These are phyloP conservation scores for Bipolaris sorokiniana DNA, from an alignment of 2,329 filamentous ascomycete genomes.

Conservation along the genomic window DNA sequence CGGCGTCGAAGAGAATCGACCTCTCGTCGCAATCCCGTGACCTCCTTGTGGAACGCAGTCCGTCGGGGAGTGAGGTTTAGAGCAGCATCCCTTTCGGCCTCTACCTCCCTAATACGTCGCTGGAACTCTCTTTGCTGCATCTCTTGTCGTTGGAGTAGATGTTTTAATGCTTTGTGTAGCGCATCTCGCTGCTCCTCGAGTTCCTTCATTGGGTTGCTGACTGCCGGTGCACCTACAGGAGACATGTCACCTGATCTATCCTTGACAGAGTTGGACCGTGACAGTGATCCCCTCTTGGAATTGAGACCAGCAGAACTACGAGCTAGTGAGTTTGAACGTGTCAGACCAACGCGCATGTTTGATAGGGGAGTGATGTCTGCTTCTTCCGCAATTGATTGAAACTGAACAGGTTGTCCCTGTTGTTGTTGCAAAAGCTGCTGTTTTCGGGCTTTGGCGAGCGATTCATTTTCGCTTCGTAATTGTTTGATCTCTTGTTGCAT, in stretches of 20 bases:
- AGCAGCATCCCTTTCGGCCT: slow-evolving; percentile 78
- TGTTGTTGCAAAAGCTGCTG: slow-evolving; percentile 58
- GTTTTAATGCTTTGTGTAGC: slow-evolving; percentile 84
- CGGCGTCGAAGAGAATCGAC: slow-evolving; percentile 82
- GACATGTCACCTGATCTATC: slow-evolving; percentile 52
- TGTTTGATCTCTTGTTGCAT: slow-evolving; percentile 77
- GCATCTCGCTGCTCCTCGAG: slow-evolving; percentile 93
- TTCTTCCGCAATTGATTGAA: slow-evolving; percentile 68
- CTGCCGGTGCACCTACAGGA: slow-evolving; percentile 60
- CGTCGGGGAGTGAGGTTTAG: slow-evolving; percentile 72
- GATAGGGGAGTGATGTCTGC: slow-evolving; percentile 47
- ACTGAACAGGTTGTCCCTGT: slow-evolving; percentile 56
- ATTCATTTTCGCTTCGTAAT: slow-evolving; percentile 71
- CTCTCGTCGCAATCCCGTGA: slow-evolving; percentile 78
- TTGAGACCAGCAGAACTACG: slow-evolving; percentile 55
- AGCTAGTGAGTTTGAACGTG: slow-evolving; percentile 71
- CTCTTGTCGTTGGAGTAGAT: slow-evolving; percentile 82
- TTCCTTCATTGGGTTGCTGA: slow-evolving; percentile 70
- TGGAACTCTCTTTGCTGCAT: slow-evolving; percentile 82
- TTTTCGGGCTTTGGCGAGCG: slow-evolving; percentile 50
- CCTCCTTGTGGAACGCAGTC: slow-evolving; percentile 82
- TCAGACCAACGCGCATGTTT: slow-evolving; percentile 57
- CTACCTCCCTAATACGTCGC: slow-evolving; percentile 78
- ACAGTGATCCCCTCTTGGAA: slow-evolving; percentile 56
- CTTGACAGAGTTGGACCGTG: slow-evolving; percentile 55